Evolutionary conservation across 352 stramenopile species (phyloP).

Genomic region (Globisporangium alternatum): DNA sequence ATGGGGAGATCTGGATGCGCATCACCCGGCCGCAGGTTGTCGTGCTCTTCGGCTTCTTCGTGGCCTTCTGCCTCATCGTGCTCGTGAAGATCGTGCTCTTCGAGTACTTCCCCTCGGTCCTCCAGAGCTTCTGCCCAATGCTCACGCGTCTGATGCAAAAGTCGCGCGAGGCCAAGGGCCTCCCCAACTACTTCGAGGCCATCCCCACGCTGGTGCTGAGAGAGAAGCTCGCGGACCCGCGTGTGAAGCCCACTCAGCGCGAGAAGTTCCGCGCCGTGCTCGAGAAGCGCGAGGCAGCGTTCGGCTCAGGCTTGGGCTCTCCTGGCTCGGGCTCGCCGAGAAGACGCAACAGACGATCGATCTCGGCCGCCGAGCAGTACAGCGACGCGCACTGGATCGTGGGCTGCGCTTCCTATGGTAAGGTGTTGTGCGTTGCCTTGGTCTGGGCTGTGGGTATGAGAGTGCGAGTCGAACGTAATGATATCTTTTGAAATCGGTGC

Average conservation of each 20-base stretch:
- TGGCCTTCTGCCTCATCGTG: constrained; percentile 45
- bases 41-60: constrained; percentile 72
- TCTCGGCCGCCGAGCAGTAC: constrained; percentile 46
- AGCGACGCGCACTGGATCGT: constrained; percentile 63
- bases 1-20: constrained; percentile 51
- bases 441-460: not conserved
- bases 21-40: constrained; percentile 69
- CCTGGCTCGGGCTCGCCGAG: constrained; percentile 22
- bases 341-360: constrained; percentile 29
- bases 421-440: constrained; percentile 8
- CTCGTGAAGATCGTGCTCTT: constrained; percentile 63
- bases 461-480: not conserved
- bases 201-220: constrained; percentile 59
- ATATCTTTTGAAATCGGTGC: not conserved
- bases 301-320: constrained; percentile 16
- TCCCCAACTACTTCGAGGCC: constrained; percentile 86
- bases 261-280: constrained; percentile 49
- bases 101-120: constrained; percentile 54
- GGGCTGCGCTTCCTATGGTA: constrained; percentile 70
- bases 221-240: constrained; percentile 41
- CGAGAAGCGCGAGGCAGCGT: constrained; percentile 22
- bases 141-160: constrained; percentile 56
- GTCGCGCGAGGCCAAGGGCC: constrained; percentile 46
- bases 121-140: constrained; percentile 55
- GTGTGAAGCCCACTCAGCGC: constrained; percentile 34